phyloP scores from a whole-genome alignment of 129 eudicot genomes.

The Flaveria bidentis region DNA sequence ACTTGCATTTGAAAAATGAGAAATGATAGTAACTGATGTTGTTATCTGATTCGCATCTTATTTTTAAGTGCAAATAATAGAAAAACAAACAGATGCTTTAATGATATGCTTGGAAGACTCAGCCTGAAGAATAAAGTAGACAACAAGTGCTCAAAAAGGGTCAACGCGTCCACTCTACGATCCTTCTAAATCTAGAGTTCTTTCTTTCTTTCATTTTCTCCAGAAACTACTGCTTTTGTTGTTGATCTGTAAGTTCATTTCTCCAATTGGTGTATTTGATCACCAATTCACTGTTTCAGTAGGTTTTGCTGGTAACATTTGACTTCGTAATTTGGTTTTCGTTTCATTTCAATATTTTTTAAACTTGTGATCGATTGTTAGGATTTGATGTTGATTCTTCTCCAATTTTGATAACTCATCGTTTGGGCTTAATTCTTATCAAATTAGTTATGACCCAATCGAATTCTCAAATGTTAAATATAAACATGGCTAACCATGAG shows the following conservation, averaged over 20 bases:
- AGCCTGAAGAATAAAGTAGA: no score
- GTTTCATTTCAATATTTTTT: background rate
- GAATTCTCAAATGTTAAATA: slow-evolving; percentile 31
- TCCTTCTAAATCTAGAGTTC: no score
- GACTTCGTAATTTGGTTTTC: background rate
- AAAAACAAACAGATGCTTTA: no score
- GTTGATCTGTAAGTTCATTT: slow-evolving; percentile 28
- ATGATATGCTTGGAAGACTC: no score
- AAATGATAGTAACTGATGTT: no score
- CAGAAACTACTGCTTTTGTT: background rate
- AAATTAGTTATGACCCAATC: no score
- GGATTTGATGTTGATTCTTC: slow-evolving; percentile 20
- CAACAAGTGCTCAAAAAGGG: no score
- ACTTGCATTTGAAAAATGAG: no score
- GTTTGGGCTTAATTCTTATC: no score
- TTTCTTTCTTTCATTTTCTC: background rate
- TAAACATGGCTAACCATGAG: slow-evolving; percentile 64
- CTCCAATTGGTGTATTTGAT: background rate
- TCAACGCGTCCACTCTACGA: no score
- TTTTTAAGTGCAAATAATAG: no score
- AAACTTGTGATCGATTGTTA: slow-evolving; percentile 19
- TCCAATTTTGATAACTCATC: background rate
- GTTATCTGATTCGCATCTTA: no score
- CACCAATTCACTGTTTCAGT: background rate
- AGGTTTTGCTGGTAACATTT: background rate